Base-by-base conservation (phyloP, 148 eudicot genomes). In the Polygonum aviculare region DNA sequence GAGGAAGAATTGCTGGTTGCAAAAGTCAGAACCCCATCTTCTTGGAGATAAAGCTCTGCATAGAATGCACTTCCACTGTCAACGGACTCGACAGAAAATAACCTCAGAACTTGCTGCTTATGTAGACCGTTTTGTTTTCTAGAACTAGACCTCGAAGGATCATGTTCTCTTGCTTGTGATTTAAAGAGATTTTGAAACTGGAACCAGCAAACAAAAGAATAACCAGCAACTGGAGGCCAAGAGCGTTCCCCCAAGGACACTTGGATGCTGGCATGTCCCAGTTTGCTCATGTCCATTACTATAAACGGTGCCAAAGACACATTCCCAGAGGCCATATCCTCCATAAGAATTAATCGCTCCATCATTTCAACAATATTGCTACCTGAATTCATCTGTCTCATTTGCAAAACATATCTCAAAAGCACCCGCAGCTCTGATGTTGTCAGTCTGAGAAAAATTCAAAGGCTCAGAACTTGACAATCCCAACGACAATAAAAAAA, bases 221-320 rank as follows among this genome's bases (percentile, higher is more conserved):
- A 96, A 80, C 99, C 99, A 48, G 99, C 99, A 80, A 90, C 93
- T 69, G 99, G 99, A 82, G 99, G 99, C 99, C 99, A 96, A 67
- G 99, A 91, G 80, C 99, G 87, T 82, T 96, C 99, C 75, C 99
- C 99, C 47, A 96, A 79, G 52, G 99, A 88, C 48, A 93, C 99
- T 81, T 93, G 99, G 75, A 93, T 86, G 65, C 93, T 89, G 77
- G 97, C 98, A 91, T 93, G 93, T 39, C 99, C 99, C 44, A 84
- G 77, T 88, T 91, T 96, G 81, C 89, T 88, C 98, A 91, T 93
- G 89, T 93, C 93, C 97, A 96, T 93, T 82, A 91, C 94, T 19
- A 93, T 87, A 85, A 91, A 96, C 12, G 99, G 98, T 75, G 98
- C 99, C 76, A 91, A 84, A 67, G 99, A 85, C 73, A 91, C 87